These are phyloP conservation scores for Candida dajiaensis DNA, from an alignment of 805 yeast genomes.

Conservation along the genomic window DNA sequence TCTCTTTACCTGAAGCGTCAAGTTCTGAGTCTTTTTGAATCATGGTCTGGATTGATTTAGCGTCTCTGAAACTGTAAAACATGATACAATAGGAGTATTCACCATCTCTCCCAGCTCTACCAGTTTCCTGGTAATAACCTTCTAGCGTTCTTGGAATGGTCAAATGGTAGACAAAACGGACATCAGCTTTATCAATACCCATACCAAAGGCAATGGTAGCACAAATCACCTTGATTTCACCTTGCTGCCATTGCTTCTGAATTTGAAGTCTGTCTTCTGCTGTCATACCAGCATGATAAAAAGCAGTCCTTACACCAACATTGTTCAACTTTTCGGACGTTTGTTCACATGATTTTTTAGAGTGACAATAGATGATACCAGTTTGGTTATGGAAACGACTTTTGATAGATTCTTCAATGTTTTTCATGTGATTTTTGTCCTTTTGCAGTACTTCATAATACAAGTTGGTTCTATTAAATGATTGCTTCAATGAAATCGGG, in stretches of 20 bases:
- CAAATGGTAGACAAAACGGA: conserved; percentile 82
- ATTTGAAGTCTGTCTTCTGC: conserved; percentile 64
- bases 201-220: conserved; percentile 98
- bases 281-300: conserved; percentile 93
- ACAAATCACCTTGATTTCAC: conserved; percentile 70
- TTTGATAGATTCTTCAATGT: conserved; percentile 52
- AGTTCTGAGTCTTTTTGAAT: conserved; percentile 72
- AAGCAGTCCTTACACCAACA: conserved; percentile 63
- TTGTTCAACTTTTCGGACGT: conserved; percentile 55
- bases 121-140: conserved; percentile 97
- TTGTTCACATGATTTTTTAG: conserved; percentile 82
- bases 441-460: conserved; percentile 74
- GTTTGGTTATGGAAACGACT: conserved; percentile 49
- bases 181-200: conserved; percentile 98
- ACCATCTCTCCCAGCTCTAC: conserved; percentile 98
- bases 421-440: conserved; percentile 44
- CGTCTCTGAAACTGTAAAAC: conserved; percentile 78
- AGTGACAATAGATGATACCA: conserved; percentile 92
- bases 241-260: conserved; percentile 81
- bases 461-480: conserved; percentile 86
- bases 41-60: conserved; percentile 66
- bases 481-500: conserved; percentile 72
- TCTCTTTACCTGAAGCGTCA: conserved; percentile 58
- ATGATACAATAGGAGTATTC: conserved; percentile 72
- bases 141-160: conserved; percentile 87